A percentile compares a stretch with the other conserved stretches of the same genome.
Evolutionary conservation across 2,329 filamentous ascomycete genomes (phyloP).

Genomic region (Epicoccum nigrum): DNA sequence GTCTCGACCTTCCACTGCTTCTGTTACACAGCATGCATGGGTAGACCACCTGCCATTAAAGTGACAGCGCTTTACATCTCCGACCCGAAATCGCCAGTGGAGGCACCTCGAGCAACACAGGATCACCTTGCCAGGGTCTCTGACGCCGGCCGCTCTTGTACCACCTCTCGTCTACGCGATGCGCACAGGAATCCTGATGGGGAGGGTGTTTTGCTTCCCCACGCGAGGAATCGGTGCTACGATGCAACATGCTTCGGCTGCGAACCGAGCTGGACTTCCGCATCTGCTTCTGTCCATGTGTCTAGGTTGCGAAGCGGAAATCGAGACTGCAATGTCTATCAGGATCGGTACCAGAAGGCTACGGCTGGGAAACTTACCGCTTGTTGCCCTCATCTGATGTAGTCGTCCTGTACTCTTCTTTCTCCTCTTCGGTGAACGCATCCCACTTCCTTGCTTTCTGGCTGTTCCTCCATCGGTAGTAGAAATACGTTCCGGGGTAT

Average conservation of each 20-base stretch:
- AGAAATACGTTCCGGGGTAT: conserved; percentile 23
- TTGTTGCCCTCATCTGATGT: conserved; percentile 48
- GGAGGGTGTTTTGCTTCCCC: no score
- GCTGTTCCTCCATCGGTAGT: conserved; percentile 43
- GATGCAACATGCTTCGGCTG: neutral
- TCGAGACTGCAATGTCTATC: neutral
- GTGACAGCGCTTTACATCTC: no score
- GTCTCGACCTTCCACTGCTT: no score
- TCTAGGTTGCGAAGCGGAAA: conserved; percentile 7
- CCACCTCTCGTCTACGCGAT: no score
- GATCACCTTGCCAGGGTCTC: no score
- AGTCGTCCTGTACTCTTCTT: conserved; percentile 40
- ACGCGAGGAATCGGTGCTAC: neutral
- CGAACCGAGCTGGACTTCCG: neutral
- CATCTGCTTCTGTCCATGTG: neutral
- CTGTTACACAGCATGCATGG: no score
- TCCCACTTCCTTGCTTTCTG: conserved; percentile 36
- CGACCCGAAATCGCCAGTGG: no score
- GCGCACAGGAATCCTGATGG: no score
- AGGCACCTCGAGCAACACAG: no score
- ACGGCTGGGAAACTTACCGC: conserved; percentile 14
- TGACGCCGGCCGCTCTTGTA: no score
- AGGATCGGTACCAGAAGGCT: neutral
- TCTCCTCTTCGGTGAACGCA: conserved; percentile 47
- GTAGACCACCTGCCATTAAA: no score